phyloP scores from a whole-genome alignment of 345 rosid genomes.

The Populus nigra region DNA sequence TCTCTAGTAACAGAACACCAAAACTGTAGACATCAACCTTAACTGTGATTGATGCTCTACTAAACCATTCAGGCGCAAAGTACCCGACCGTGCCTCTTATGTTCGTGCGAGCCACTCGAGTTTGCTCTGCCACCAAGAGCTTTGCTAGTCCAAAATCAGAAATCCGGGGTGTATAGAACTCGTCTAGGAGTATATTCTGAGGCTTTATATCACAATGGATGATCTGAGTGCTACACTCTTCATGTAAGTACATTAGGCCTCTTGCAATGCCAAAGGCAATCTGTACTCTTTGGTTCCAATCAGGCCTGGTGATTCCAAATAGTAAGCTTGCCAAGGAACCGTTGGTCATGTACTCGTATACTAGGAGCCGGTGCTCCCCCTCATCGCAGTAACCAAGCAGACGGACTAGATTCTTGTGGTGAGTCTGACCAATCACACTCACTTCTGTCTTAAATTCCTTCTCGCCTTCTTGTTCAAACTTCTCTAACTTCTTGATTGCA shows the following conservation, averaged over 20 bases:
- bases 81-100: conserved; percentile 1
- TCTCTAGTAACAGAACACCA: background rate
- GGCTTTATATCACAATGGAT: conserved; percentile 3
- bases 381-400: background rate
- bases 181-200: background rate
- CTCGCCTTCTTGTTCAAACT: background rate
- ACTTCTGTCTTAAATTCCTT: conserved; percentile 4
- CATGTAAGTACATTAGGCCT: background rate
- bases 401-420: conserved; percentile 4
- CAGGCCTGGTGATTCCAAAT: background rate
- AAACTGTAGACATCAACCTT: conserved; percentile 8
- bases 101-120: background rate
- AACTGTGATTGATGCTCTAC: background rate
- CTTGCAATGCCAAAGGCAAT: background rate
- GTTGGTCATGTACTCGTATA: background rate
- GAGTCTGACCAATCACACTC: background rate
- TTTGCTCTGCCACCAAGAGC: background rate
- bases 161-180: background rate
- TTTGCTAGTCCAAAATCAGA: conserved; percentile 1
- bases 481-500: background rate
- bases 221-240: background rate
- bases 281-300: background rate
- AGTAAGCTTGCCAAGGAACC: background rate
- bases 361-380: background rate
- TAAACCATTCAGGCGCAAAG: background rate